Evolutionary conservation across 2,329 filamentous ascomycete genomes (phyloP).

Genomic region (Catunica adiposa): DNA sequence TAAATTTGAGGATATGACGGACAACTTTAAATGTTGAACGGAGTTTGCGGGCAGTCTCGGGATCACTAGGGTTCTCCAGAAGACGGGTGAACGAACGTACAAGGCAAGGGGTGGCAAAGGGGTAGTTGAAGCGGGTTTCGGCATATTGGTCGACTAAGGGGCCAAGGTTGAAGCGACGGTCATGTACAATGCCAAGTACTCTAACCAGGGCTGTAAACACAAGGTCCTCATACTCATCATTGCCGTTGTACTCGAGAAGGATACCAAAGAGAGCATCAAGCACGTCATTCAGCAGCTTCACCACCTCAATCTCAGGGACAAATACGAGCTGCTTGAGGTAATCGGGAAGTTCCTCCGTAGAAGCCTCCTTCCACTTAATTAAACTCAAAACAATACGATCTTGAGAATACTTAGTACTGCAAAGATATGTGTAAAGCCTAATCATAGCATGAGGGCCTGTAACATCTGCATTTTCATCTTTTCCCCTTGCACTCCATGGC

Average conservation of each 20-base stretch:
- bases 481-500: constrained; percentile 57
- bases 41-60: constrained; percentile 67
- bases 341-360: constrained; percentile 52
- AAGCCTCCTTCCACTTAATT: constrained; percentile 68
- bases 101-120: constrained; percentile 76
- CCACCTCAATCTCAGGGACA: constrained; percentile 91
- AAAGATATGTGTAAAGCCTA: constrained; percentile 67
- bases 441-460: constrained; percentile 69
- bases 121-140: constrained; percentile 77
- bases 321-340: constrained; percentile 75
- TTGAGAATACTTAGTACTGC: constrained; percentile 88
- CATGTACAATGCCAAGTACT: constrained; percentile 83
- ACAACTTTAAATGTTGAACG: constrained; percentile 91
- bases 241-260: constrained; percentile 75
- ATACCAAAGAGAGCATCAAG: constrained; percentile 85
- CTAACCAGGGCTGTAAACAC: constrained; percentile 82
- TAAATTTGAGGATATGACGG: constrained; percentile 83
- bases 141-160: constrained; percentile 87
- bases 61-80: constrained; percentile 65
- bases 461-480: constrained; percentile 54
- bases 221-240: constrained; percentile 81
- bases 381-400: constrained; percentile 73
- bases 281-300: constrained; percentile 80
- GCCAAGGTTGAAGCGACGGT: constrained; percentile 79
- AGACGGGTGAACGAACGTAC: constrained; percentile 75